A percentile compares a stretch with the other conserved stretches of the same genome.
These are phyloP conservation scores for Aegilops speltoides DNA, from an alignment of 176 grass and related monocot genomes.

Conservation along the genomic window DNA sequence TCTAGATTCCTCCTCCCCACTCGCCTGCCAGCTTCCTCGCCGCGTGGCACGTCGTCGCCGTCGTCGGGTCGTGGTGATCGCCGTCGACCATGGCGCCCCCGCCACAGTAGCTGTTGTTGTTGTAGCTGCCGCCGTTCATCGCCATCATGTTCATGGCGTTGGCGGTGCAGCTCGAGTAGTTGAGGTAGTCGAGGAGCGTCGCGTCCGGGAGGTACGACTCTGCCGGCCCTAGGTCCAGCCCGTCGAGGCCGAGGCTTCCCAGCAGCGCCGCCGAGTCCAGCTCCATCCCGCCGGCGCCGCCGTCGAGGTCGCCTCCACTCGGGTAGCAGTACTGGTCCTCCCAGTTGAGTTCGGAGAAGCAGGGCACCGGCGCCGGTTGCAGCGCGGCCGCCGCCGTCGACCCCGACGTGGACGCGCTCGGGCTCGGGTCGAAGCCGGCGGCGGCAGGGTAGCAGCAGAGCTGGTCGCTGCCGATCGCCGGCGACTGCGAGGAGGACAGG, in stretches of 20 bases:
- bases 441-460: not conserved
- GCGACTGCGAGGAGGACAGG: not conserved
- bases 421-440: slow-evolving; percentile 19
- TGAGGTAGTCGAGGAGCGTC: slow-evolving; percentile 54
- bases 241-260: slow-evolving; percentile 46
- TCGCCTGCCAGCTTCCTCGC: slow-evolving; percentile 53
- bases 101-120: not conserved
- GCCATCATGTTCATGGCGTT: slow-evolving; percentile 1
- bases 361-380: slow-evolving; percentile 46
- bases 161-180: slow-evolving; percentile 38
- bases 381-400: slow-evolving; percentile 32
- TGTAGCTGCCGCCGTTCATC: not conserved
- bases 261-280: slow-evolving; percentile 25
- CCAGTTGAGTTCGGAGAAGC: slow-evolving; percentile 52
- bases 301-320: slow-evolving; percentile 17
- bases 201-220: slow-evolving; percentile 29
- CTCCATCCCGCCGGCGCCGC: slow-evolving; percentile 10
- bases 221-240: slow-evolving; percentile 42
- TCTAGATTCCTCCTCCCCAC: slow-evolving; percentile 80
- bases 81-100: not conserved
- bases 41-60: slow-evolving; percentile 47
- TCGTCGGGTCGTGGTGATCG: slow-evolving; percentile 6
- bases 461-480: not conserved
- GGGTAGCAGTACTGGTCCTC: slow-evolving; percentile 22
- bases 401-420: slow-evolving; percentile 48